phyloP scores from a whole-genome alignment of 2,329 filamentous ascomycete species.

The Allantophomopsis cytisporea region DNA sequence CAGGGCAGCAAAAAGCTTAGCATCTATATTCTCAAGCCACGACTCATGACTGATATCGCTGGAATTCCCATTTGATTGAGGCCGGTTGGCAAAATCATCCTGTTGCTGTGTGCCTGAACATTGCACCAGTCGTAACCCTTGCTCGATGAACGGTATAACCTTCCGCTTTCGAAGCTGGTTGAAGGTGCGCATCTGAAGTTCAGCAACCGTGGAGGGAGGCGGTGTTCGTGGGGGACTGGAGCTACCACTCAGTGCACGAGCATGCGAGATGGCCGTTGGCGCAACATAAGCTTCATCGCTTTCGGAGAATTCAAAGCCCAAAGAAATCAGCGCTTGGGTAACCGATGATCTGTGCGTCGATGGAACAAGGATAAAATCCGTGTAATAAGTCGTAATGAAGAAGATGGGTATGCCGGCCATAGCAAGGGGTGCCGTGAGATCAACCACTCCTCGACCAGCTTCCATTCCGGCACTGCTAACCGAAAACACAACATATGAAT shows the following conservation, averaged over 20 bases:
- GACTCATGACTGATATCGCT: constrained; percentile 17
- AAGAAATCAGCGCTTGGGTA: constrained; percentile 59
- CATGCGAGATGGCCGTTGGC: constrained; percentile 18
- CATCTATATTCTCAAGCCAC: constrained; percentile 48
- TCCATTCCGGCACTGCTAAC: constrained; percentile 85
- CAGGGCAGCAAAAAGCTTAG: constrained; percentile 48
- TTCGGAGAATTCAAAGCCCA: constrained; percentile 75
- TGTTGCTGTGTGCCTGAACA: constrained; percentile 53
- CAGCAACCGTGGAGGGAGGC: constrained; percentile 62
- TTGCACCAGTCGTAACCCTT: constrained; percentile 59
- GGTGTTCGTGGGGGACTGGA: constrained; percentile 51
- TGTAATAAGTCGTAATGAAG: constrained; percentile 97
- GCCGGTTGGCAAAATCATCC: constrained; percentile 12
- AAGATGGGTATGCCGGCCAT: constrained; percentile 92
- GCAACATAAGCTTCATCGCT: constrained; percentile 55
- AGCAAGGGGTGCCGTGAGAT: constrained; percentile 80
- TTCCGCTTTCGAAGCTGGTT: constrained; percentile 64
- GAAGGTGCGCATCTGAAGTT: constrained; percentile 76
- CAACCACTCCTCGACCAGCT: constrained; percentile 80
- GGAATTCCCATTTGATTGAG: constrained; percentile 22
- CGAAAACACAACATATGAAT: constrained; percentile 79
- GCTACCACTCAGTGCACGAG: constrained; percentile 25
- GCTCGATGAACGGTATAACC: constrained; percentile 60
- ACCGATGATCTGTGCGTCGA: constrained; percentile 61
- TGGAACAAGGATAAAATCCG: constrained; percentile 90